Evolutionary conservation across 73 alveolate species (phyloP).

Genomic region (Breviolum minutum): DNA sequence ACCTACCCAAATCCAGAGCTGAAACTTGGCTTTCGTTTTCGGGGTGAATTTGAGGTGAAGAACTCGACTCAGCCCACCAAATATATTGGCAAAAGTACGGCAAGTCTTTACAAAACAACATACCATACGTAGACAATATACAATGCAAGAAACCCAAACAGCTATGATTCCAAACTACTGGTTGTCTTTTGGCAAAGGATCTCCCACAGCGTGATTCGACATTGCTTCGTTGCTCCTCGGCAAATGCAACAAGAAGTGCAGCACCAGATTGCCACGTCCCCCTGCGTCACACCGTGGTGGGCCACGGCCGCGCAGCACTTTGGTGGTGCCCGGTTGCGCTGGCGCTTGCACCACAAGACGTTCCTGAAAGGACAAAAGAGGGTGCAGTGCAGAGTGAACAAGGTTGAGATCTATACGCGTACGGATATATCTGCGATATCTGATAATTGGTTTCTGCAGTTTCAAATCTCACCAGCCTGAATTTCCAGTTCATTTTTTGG

Average conservation of each 20-base stretch:
- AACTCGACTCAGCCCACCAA: too few species aligned
- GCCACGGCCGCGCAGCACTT: slow-evolving; percentile 84
- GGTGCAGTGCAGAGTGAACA: neutral
- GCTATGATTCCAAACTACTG: neutral
- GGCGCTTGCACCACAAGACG: slow-evolving; percentile 58
- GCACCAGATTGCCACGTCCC: slow-evolving; percentile 80
- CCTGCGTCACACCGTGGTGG: slow-evolving; percentile 39
- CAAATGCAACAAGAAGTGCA: slow-evolving; percentile 68
- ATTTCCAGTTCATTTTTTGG: too few species aligned
- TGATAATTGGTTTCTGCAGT: too few species aligned
- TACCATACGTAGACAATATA: neutral
- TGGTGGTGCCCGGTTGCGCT: slow-evolving; percentile 93
- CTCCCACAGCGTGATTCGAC: neutral
- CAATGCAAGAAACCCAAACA: neutral
- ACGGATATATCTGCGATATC: too few species aligned
- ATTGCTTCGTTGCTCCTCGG: neutral
- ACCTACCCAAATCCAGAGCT: too few species aligned
- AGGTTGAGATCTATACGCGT: neutral
- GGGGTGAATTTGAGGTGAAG: too few species aligned
- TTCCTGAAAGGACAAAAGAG: neutral
- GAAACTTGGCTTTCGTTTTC: too few species aligned
- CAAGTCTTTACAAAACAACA: too few species aligned
- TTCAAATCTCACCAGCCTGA: too few species aligned
- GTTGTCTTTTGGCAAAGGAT: neutral
- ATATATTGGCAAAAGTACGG: too few species aligned